phyloP scores from a whole-genome alignment of 345 rosid genomes.

The sweet orange (Citrus sinensis) region DNA sequence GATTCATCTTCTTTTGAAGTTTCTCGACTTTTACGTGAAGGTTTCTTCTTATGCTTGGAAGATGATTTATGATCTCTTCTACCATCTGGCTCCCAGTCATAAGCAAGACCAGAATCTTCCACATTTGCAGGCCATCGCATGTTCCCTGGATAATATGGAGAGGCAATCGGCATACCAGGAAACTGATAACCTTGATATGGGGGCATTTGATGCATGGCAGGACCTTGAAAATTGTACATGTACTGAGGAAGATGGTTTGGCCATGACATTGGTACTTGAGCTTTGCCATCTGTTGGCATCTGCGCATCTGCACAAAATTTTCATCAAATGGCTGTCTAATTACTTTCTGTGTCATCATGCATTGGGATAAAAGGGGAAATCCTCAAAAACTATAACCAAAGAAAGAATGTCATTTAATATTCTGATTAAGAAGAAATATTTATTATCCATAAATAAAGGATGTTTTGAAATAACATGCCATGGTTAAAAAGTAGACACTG shows the following conservation, averaged over 20 bases:
- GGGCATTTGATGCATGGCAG: constrained; percentile 49
- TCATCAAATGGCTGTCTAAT: not conserved
- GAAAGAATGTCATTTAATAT: not conserved
- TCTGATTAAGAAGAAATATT: not conserved
- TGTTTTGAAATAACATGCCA: not conserved
- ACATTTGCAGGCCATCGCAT: constrained; percentile 70
- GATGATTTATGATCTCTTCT: constrained; percentile 41
- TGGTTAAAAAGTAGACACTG: not conserved
- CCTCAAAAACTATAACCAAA: not conserved
- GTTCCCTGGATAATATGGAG: constrained; percentile 78
- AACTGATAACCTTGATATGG: constrained; percentile 65
- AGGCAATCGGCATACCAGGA: constrained; percentile 69
- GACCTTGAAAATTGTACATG: constrained; percentile 82
- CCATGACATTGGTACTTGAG: constrained; percentile 69
- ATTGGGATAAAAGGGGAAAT: not conserved
- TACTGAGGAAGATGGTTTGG: constrained; percentile 70
- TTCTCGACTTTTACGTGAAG: constrained; percentile 38
- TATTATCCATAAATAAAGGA: not conserved
- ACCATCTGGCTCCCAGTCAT: constrained; percentile 46
- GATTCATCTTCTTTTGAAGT: constrained; percentile 52
- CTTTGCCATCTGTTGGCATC: constrained; percentile 34
- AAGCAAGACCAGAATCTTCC: constrained; percentile 42
- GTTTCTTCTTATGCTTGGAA: constrained; percentile 57
- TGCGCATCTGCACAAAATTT: constrained; percentile 34
- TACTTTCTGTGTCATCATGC: not conserved